These are phyloP conservation scores for Geranomyces variabilis DNA, from an alignment of 192 early-diverging fungal species.

Conservation along the genomic window DNA sequence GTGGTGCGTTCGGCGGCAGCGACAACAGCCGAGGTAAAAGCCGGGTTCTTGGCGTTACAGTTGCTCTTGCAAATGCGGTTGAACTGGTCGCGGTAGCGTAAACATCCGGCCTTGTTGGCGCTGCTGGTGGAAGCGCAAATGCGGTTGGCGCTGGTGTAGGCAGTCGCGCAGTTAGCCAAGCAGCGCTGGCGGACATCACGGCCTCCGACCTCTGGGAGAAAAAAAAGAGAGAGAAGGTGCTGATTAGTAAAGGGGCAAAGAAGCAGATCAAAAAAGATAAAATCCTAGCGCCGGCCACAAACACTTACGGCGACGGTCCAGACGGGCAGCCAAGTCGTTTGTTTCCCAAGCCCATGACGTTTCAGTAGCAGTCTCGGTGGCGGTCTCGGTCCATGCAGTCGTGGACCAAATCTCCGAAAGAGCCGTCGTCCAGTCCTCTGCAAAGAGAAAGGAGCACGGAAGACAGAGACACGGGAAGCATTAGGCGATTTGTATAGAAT, in stretches of 20 bases:
- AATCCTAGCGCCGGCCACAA: too few relatives aligned
- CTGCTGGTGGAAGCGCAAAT: not conserved
- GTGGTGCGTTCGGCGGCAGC: not conserved
- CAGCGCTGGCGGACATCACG: slow-evolving; percentile 3
- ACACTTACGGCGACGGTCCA: not conserved
- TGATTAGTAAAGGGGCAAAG: too few relatives aligned
- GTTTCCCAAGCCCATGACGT: too few relatives aligned
- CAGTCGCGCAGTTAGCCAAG: not conserved
- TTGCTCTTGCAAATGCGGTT: slow-evolving; percentile 12
- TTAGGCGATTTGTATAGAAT: too few relatives aligned
- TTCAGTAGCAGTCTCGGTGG: too few relatives aligned
- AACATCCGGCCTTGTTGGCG: not conserved
- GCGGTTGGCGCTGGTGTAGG: not conserved
- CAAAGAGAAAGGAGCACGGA: too few relatives aligned
- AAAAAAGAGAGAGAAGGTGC: too few relatives aligned
- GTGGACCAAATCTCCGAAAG: too few relatives aligned
- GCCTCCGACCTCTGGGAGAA: slow-evolving; percentile 3
- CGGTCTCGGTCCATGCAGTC: too few relatives aligned
- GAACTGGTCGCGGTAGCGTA: slow-evolving; percentile 12
- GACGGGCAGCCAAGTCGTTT: not conserved
- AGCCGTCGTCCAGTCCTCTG: too few relatives aligned
- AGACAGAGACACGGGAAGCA: too few relatives aligned
- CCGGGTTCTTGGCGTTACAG: slow-evolving; percentile 16
- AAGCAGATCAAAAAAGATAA: too few relatives aligned
- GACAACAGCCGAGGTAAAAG: slow-evolving; percentile 10